A percentile compares a stretch with the other conserved stretches of the same genome.
These are phyloP conservation scores for Pleurotus sapidus DNA, from an alignment of 768 basidiomycete species.

Conservation along the genomic window DNA sequence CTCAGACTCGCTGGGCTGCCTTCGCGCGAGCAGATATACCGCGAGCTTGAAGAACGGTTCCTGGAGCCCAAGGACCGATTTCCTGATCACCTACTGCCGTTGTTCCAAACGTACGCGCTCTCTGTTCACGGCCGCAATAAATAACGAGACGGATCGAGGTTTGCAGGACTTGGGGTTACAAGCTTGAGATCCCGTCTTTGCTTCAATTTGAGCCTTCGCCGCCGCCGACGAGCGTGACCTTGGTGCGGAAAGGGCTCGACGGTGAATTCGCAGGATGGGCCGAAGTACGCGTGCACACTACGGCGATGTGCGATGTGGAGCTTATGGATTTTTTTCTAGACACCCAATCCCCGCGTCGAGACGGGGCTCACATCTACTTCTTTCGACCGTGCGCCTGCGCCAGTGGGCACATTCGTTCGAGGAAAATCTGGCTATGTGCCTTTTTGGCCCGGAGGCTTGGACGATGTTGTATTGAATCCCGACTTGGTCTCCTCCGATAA, in stretches of 20 bases:
- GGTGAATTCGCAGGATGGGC: conserved; percentile 79
- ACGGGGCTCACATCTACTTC: conserved; percentile 85
- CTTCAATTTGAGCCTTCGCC: conserved; percentile 66
- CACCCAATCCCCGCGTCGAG: conserved; percentile 47
- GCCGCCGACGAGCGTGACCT: conserved; percentile 69
- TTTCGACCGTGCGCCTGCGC: conserved; percentile 79
- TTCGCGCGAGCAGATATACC: conserved; percentile 55
- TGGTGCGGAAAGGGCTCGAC: conserved; percentile 75
- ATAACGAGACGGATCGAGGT: conserved; percentile 11
- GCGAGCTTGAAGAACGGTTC: conserved; percentile 72
- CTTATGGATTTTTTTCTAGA: conserved; percentile 32
- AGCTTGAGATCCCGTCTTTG: conserved; percentile 58
- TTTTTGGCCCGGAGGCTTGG: conserved; percentile 92
- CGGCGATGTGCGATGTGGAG: not conserved
- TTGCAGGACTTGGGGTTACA: conserved; percentile 70
- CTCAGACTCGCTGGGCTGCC: conserved; percentile 60
- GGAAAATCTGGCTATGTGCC: conserved; percentile 94
- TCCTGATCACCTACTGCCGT: conserved; percentile 70
- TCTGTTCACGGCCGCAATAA: conserved; percentile 6
- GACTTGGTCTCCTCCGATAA: conserved; percentile 24
- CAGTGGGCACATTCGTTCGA: conserved; percentile 79
- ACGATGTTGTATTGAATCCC: conserved; percentile 47
- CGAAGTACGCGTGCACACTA: conserved; percentile 47
- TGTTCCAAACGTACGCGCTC: conserved; percentile 76
- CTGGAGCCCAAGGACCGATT: conserved; percentile 66